Evolutionary conservation across 805 yeast species (phyloP), one percentile per base, ranked within the genome.

Genomic region (Barnettozyma pratensis): DNA sequence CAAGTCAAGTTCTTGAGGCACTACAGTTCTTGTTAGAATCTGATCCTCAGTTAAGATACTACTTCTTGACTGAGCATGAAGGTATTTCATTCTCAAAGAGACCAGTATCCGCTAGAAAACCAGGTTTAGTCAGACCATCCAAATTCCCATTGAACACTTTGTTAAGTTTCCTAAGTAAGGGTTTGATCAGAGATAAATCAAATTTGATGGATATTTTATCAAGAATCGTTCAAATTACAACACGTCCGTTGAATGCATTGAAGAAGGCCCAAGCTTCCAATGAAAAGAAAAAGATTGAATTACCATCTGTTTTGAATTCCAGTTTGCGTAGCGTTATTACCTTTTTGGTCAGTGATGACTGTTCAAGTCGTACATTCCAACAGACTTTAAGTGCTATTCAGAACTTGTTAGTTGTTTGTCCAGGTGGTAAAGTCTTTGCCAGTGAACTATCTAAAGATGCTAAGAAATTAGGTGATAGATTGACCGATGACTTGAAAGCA

Each of bases 321-420:
- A 83, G 83, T 54, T 70, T 88, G 58, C 75, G 79, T 42, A 75
- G 75, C 52, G 71, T 89, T 32, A 83, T 87, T 12, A 74, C 80
- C 26, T 80, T 87, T 32, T 71, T 91, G 46, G 79, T 84, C 5
- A 79, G 92, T 1, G 88, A 87, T 59, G 96, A 91, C 48, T 89
- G 97, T 61, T 81, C 91, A 35, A 83, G 87, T 54, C 77, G 84
- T 39, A 87, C 95, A 0, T 89, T 91, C 69, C 89, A 89, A 58
- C 87, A 90, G 61, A 82, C 91, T 0, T 74, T 91, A 45, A 79
- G 87, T 51, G 79, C 89, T 1, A 86, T 91, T 83, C 91, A 85
- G 55, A 83, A 86, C 59, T 64, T 91, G 41, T 77, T 88, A 0
- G 69, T 75, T 14, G 64, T 90, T 25, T 74, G 77, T 2, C 76